phyloP scores from a whole-genome alignment of 306 rosid species.

The Prunus persica region Prunus_persica_NCBIv2 NC_034014.1:964501-965000 shows the following conservation, averaged over 20 bases:
- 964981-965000: slow-evolving; percentile 98
- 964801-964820: neutral
- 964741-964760: neutral
- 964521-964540: neutral
- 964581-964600: slow-evolving; percentile 86
- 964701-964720: neutral
- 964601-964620: slow-evolving; percentile 76
- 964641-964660: slow-evolving; percentile 91
- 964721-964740: neutral
- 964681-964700: neutral
- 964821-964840: neutral
- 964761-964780: neutral
- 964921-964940: slow-evolving; percentile 72
- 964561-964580: slow-evolving; percentile 94
- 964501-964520: neutral
- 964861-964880: slow-evolving; percentile 83
- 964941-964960: slow-evolving; percentile 99
- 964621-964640: slow-evolving; percentile 77
- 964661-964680: slow-evolving; percentile 96
- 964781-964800: neutral
- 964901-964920: slow-evolving; percentile 93
- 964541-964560: slow-evolving; percentile 61
- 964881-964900: slow-evolving; percentile 82
- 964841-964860: neutral
- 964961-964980: slow-evolving; percentile 94